Percentiles rank a stretch among this genome's conserved stretches.
phyloP scores from a whole-genome alignment of 1,284 basidiomycete genomes.

The Sporisorium sorghi region DNA sequence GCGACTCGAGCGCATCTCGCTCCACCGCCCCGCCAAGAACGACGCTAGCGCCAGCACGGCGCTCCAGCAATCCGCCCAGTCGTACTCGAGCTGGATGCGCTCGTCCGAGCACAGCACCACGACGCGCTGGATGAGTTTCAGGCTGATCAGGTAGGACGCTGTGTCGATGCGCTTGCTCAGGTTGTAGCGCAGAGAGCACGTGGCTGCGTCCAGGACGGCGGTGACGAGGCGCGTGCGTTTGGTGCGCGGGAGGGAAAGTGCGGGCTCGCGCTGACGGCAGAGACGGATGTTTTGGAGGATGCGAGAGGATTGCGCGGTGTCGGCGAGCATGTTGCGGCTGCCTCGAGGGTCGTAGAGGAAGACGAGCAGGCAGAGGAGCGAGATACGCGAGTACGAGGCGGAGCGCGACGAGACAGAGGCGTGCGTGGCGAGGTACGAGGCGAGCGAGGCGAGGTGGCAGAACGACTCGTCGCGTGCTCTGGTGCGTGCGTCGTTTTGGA shows the following conservation, averaged over 20 bases:
- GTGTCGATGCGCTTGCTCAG: constrained; percentile 60
- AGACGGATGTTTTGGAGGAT: constrained; percentile 36
- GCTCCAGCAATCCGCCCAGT: constrained; percentile 60
- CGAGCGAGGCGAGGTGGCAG: constrained; percentile 47
- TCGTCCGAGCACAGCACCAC: constrained; percentile 50
- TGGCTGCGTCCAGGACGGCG: constrained; percentile 50
- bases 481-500: constrained; percentile 3
- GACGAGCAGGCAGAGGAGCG: constrained; percentile 51
- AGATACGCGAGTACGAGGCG: constrained; percentile 45
- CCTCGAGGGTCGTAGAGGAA: constrained; percentile 52
- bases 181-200: constrained; percentile 60
- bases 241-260: constrained; percentile 32
- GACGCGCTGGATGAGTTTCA: constrained; percentile 54
- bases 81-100: constrained; percentile 56
- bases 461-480: constrained; percentile 36
- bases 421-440: constrained; percentile 59
- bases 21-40: constrained; percentile 48
- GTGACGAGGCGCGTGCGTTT: constrained; percentile 56
- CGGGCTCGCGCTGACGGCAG: constrained; percentile 61
- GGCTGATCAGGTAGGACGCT: constrained; percentile 44
- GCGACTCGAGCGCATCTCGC: constrained; percentile 39
- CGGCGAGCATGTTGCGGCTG: constrained; percentile 38
- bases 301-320: constrained; percentile 12
- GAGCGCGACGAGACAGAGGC: constrained; percentile 51
- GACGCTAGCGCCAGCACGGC: constrained; percentile 47